These are phyloP conservation scores for Xanthoceras sorbifolium DNA, from an alignment of 345 rosid species.

Conservation along the genomic window DNA sequence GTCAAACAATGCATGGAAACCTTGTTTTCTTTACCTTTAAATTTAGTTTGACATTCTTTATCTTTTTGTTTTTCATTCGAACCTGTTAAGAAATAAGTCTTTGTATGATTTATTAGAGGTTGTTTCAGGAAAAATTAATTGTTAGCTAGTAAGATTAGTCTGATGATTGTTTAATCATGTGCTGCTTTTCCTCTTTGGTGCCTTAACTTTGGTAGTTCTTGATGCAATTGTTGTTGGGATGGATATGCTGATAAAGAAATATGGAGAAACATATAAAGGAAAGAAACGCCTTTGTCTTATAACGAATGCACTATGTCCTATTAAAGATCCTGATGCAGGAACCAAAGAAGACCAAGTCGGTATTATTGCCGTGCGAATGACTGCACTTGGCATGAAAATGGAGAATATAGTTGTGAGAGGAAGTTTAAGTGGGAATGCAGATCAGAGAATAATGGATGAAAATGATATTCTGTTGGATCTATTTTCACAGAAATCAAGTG, in stretches of 20 bases:
- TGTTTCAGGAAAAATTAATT: not conserved
- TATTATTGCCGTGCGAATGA: conserved; percentile 67
- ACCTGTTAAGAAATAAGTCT: not conserved
- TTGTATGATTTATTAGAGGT: not conserved
- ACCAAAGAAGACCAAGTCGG: conserved; percentile 80
- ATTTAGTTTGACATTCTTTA: not conserved
- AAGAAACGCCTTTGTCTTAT: conserved; percentile 83
- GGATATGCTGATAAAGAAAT: conserved; percentile 89
- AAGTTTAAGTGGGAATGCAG: conserved; percentile 29
- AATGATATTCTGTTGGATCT: conserved; percentile 70
- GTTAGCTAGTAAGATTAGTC: not conserved
- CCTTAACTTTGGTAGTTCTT: conserved; percentile 79
- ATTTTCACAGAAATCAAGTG: conserved; percentile 54
- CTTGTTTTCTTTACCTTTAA: not conserved
- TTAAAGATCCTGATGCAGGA: conserved; percentile 78
- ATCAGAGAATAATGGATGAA: conserved; percentile 55
- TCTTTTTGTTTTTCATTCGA: not conserved
- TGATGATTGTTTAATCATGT: conserved; percentile 7
- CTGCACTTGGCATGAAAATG: conserved; percentile 65
- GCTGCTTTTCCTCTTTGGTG: conserved; percentile 9
- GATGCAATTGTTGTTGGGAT: conserved; percentile 93
- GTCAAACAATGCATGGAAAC: not conserved
- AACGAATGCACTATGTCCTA: conserved; percentile 67
- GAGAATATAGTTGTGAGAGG: conserved; percentile 70
- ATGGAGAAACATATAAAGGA: conserved; percentile 59